Conservation (phyloP, 225 moss, liverwort and hornwort genomes). For the Bryum argenteum region DNA sequence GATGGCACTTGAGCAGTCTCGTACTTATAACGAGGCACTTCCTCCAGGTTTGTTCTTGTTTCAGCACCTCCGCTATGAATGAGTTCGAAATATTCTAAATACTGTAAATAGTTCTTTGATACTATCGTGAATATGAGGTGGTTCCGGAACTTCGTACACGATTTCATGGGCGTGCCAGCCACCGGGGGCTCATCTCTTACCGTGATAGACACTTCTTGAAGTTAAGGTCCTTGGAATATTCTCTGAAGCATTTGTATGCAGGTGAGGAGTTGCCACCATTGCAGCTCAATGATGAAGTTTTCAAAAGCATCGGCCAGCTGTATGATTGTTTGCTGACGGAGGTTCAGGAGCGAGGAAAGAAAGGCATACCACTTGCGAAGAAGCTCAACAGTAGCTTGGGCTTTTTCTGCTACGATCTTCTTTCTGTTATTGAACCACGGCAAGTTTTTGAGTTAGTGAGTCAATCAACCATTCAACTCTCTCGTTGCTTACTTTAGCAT, state of each 20-base stretch:
- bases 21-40: slow-evolving; percentile 80
- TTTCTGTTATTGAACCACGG: slow-evolving; percentile 96
- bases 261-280: slow-evolving; percentile 98
- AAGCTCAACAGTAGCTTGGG: slow-evolving; percentile 94
- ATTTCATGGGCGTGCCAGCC: slow-evolving; percentile 12
- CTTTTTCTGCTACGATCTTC: slow-evolving; percentile 96
- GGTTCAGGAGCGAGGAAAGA: slow-evolving; percentile 99
- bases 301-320: slow-evolving; percentile 93
- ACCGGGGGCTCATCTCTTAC: neutral
- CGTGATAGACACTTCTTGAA: neutral
- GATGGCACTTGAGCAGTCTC: slow-evolving; percentile 98
- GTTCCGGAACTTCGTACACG: slow-evolving; percentile 2
- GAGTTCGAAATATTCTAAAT: slow-evolving; percentile 20
- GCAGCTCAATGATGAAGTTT: slow-evolving; percentile 97
- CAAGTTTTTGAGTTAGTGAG: slow-evolving; percentile 99
- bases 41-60: slow-evolving; percentile 66
- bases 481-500: slow-evolving; percentile 15
- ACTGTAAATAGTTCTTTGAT: neutral
- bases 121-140: neutral
- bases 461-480: slow-evolving; percentile 32
- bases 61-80: slow-evolving; percentile 17
- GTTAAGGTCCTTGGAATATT: slow-evolving; percentile 20
- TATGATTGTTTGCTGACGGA: slow-evolving; percentile 99
- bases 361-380: slow-evolving; percentile 82
- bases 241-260: slow-evolving; percentile 45